Base-by-base conservation (phyloP, 2,329 filamentous ascomycete genomes). In the Calonectria pseudoreteaudii region DNA sequence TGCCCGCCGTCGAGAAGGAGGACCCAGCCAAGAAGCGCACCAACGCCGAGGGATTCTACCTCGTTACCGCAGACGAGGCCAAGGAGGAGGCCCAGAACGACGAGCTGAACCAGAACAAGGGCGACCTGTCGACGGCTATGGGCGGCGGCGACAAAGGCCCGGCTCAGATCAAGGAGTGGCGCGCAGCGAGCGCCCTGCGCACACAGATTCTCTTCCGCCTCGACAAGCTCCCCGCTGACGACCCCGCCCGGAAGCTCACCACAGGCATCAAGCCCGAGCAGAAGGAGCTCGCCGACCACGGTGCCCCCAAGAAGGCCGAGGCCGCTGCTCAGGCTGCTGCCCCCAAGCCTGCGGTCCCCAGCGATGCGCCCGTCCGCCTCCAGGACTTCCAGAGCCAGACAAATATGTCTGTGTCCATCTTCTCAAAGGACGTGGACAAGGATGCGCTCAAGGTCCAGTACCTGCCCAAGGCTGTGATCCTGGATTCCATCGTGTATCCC, bases 31-130 rank as follows among this genome's bases (percentile, higher is more conserved):
- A 74, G 53, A 38, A 74, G n/a, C 68, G 68, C 7, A 84, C 87
- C 4, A 87, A 90, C 78, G 82, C 80, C 5, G 79, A 86, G 1
- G 90, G 90, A 2, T 85, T 86, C 73, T 91, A 91, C 83, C 85
- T 76, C 0, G 84, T 85, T 23, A 88, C 84, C 0, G 66, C 79
- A 26, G 75, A 81, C 44, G 80, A 82, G 2, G 83, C 80, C 0
- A 80, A 80, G 34, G 73, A 76, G 3, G 80, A 83, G 64, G 79
- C 82, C 1, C 76, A 76, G 16, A 80, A 79, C 6, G 84, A 87
- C 20, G 76, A 80, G 4, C 78, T 80, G 6, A 84, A 84, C 68
- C 13, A 31, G 31, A 74, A 68, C 13, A 68, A 68, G 20, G 68
- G 64, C 4, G 64, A 66, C 20, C 26, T 68, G 8, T 30, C 66